phyloP scores from a whole-genome alignment of 2,329 filamentous ascomycete species.

The Pezicula neosporulosa region DNA sequence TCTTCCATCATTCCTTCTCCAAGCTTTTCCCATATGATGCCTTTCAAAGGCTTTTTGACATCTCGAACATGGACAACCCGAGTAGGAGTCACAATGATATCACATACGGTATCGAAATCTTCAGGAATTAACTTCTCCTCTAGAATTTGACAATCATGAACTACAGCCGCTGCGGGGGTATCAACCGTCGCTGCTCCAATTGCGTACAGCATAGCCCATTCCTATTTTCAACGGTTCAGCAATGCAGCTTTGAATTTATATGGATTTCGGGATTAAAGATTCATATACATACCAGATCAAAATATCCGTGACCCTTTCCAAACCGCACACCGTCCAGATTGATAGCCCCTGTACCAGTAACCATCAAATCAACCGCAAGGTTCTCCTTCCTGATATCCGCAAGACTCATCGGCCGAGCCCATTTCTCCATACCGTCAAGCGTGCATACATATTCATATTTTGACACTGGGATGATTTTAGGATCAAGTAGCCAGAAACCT shows the following conservation, averaged over 20 bases:
- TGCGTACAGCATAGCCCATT: conserved; percentile 37
- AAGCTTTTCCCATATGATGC: conserved; percentile 35
- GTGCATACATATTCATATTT: conserved; percentile 32
- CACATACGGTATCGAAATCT: conserved; percentile 36
- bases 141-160: conserved; percentile 39
- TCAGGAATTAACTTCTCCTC: conserved; percentile 31
- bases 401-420: conserved; percentile 32
- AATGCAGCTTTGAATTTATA: no score
- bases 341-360: conserved; percentile 37
- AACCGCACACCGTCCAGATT: conserved; percentile 34
- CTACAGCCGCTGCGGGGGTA: conserved; percentile 31
- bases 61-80: conserved; percentile 24
- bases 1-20: conserved; percentile 32
- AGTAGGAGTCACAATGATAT: conserved; percentile 35
- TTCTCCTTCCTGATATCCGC: conserved; percentile 28
- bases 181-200: conserved; percentile 25
- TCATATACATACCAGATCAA: conserved; percentile 28
- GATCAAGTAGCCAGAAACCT: conserved; percentile 38
- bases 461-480: conserved; percentile 23
- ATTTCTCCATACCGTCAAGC: conserved; percentile 40
- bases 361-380: conserved; percentile 31
- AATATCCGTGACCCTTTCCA: conserved; percentile 37
- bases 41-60: conserved; percentile 30
- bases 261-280: no score
- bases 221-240: conserved; percentile 7